Percentiles rank a stretch among this genome's conserved stretches.
These are phyloP conservation scores for Naganishia albida DNA, from an alignment of 1,284 basidiomycete species.

Conservation along the genomic window DNA sequence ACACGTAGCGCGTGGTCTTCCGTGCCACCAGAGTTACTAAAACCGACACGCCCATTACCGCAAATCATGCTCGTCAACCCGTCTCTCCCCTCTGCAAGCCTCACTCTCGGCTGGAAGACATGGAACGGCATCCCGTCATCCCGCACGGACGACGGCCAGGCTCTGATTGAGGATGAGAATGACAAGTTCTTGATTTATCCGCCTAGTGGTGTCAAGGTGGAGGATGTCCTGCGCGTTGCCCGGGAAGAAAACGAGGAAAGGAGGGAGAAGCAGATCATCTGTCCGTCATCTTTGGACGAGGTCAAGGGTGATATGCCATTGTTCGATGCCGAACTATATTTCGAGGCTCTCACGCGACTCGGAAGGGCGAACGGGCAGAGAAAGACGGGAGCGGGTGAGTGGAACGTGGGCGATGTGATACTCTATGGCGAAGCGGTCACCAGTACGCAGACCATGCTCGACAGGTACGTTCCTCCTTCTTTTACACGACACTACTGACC, in stretches of 20 bases:
- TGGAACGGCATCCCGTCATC: neutral
- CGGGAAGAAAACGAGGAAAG: neutral
- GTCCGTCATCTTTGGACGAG: conserved; percentile 22
- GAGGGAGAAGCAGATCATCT: conserved; percentile 4
- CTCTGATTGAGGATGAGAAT: conserved; percentile 16
- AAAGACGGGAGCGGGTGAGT: conserved; percentile 48
- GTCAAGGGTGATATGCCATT: conserved; percentile 53
- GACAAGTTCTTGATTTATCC: conserved; percentile 3
- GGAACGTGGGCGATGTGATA: conserved; percentile 72
- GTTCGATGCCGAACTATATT: conserved; percentile 56
- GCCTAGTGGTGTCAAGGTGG: neutral
- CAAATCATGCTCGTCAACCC: conserved; percentile 51
- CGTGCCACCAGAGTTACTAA: conserved; percentile 45
- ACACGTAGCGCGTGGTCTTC: neutral
- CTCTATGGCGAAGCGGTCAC: conserved; percentile 88
- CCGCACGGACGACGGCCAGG: conserved; percentile 30
- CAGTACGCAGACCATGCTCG: conserved; percentile 92
- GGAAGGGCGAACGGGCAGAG: conserved; percentile 40
- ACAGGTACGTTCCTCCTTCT: conserved; percentile 64
- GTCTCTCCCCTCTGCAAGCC: conserved; percentile 33
- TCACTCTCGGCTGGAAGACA: neutral
- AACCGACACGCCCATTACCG: conserved; percentile 53
- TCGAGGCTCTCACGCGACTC: conserved; percentile 47
- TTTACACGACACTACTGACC: neutral
- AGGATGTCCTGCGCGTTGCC: neutral